Base-by-base conservation (phyloP, 1,284 basidiomycete genomes). In the Marasmius oreades region DNA sequence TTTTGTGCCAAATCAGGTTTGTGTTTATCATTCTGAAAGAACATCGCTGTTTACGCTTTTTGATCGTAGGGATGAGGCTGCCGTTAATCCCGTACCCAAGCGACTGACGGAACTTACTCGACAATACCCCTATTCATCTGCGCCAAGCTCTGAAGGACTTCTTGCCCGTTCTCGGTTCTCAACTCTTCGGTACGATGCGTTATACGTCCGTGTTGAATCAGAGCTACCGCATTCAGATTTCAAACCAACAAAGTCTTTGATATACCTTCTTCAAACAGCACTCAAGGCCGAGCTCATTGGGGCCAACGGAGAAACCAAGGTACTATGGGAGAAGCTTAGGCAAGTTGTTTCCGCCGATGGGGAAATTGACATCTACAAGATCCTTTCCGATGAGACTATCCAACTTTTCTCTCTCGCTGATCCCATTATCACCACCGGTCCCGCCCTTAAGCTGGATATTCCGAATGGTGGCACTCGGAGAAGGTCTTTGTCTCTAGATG, bases 301-400 rank as follows among this genome's bases (percentile, higher is more conserved):
- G 37, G 61, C 70, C 0, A 69, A 69, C 3, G 69, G 68, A n/a
- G 66, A 71, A 42, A 42, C 39, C 39, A 62, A 66, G n/a, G 65
- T 65, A 2, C 52, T 84, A 0, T 90, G 87, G 88, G 74, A 78
- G 31, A 71, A 73, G 20, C 71, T 89, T 48, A 80, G 76, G 66
- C 73, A 74, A n/a, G 72, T 74, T 4, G 68, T 63, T 14, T 59
- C 57, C 8, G 60, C 50, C 33, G 61, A 64, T 57, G 61, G 53
- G 51, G 63, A 59, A 26, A 42, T 67, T 14, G 70, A 14, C 24
- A 65, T 82, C 12, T 66, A 72, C 55, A 73, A 71, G 51, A 69
- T 90, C 48, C 81, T 90, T 57, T 73, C 80, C 3, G 88, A 90
- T 55, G 87, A 90, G 56, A 89, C 85, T 0, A 73, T 87, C 10